Base-by-base conservation (phyloP, 306 rosid genomes). In the Casuarina cunninghamiana region DNA sequence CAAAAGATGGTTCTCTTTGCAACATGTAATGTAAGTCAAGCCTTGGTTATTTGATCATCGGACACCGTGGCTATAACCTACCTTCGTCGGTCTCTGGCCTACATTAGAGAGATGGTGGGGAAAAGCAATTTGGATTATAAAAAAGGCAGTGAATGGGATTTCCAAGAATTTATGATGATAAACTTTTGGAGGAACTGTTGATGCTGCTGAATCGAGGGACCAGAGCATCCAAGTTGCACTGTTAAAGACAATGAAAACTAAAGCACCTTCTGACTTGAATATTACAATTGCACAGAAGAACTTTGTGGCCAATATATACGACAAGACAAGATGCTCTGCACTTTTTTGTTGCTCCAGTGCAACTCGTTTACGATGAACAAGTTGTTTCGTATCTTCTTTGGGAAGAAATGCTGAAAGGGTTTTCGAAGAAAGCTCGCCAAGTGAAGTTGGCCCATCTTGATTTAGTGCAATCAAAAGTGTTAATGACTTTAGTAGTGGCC, bases 311-410 rank as follows among this genome's bases (percentile, higher is more conserved):
- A 71, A 71, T 7, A 53, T n/a, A 44, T 19, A 26, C 66, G 37
- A 74, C 57, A 46, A 54, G 81, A 73, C 57, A 57, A 73, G 79
- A 82, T 66, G 51, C 81, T 38, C 4, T 46, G 72, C 75, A 43
- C 62, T 69, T 53, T 39, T 45, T 21, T 77, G 65, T 46, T 42
- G 5, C 19, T 37, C 42, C 51, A 51, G 50, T 50, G 65, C 11
- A 66, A 74, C 74, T 35, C 17, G 58, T 73, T 79, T 65, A 45
- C 16, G 11, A 55, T 10, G 67, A 17, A 38, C 54, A 75, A 76
- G 15, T 38, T 10, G 66, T 41, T 55, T 1, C 6, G 38, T 49
- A 0, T 67, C 72, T 53, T 4, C 8, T 10, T 35, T 35, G 43
- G 12, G 17, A 61, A 2, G 15, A 35, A 61, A 12, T 32, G 38